Base-by-base conservation (phyloP, 495 filamentous ascomycete genomes). In the Usnea hakonensis region DNA sequence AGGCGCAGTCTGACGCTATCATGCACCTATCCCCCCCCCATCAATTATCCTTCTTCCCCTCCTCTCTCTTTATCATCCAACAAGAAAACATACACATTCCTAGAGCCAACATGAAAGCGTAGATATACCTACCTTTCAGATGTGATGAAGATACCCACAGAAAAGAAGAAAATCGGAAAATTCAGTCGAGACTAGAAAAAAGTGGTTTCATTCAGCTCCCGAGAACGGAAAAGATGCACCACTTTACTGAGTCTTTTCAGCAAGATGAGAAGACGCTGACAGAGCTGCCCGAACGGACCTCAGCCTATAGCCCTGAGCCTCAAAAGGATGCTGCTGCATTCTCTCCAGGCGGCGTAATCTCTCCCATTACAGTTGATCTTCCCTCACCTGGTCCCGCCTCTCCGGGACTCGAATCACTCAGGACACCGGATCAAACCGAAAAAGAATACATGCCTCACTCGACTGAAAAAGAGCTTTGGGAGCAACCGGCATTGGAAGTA, bases 381-480 rank as follows among this genome's bases (percentile, higher is more conserved):
- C 37, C 17, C 32, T 44, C 38, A 2, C 37, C 28, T 5, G 46
- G 30, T 17, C 48, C 62, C 16, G 13, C 62, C 19, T 67, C 65
- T 10, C 65, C 65, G 1, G 65, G 65, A n/a, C 26, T 67, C 36
- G 57, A 62, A 28, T 64, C 53, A 2, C 53, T 67, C 17, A 48
- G 64, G 33, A 58, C 41, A 5, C 40, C 46, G 26, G 64, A 60
- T 23, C 54, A 55, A 28, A 48, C 54, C 28, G 62, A 57, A 32
- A 64, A 67, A 55, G 62, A 67, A 46, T 52, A 52, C 16, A 48
- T n/a, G 0, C 52, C 35, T 41, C 37, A 57, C 21, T 44, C 58
- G 0, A 38, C 58, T 33, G 60, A 66, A 55, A 57, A 65, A 17
- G 60, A 57, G 26, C 19, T 3, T 9, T 52, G 26, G 23, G 46